Percentiles rank a stretch among this genome's conserved stretches.
Evolutionary conservation across 768 basidiomycete species (phyloP).

Genomic region (Lentinula detonsa): DNA sequence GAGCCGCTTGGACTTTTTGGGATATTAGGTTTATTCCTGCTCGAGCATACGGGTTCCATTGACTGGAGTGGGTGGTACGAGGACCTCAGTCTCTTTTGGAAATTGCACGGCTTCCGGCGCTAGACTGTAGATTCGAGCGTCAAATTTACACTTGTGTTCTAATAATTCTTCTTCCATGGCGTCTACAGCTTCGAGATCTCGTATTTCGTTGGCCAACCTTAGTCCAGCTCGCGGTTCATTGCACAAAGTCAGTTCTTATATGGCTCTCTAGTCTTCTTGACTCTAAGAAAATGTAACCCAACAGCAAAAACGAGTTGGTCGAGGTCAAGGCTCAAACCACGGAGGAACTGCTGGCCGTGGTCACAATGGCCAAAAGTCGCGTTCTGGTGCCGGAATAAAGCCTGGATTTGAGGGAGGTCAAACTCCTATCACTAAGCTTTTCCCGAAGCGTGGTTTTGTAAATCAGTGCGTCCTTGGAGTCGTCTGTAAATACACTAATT

Average conservation of each 20-base stretch:
- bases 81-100: too few relatives aligned
- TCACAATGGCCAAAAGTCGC: constrained; percentile 93
- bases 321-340: constrained; percentile 87
- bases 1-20: too few relatives aligned
- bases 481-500: background rate
- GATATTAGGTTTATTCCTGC: too few relatives aligned
- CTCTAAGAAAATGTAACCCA: background rate
- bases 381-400: constrained; percentile 80
- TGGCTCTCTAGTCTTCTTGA: background rate
- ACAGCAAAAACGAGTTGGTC: constrained; percentile 91
- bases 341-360: constrained; percentile 93
- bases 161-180: background rate
- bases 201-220: background rate
- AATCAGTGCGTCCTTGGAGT: constrained; percentile 56
- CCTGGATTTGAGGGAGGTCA: constrained; percentile 95
- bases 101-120: background rate
- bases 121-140: background rate
- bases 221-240: background rate
- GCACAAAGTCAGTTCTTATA: background rate
- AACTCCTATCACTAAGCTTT: constrained; percentile 83
- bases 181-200: background rate
- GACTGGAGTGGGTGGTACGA: too few relatives aligned
- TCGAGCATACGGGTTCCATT: too few relatives aligned
- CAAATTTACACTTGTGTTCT: too few relatives aligned
- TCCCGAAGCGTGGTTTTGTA: constrained; percentile 92